Conservation (phyloP, 1,139 yeast genomes). For the Citeromyces hawaiiensis region DNA sequence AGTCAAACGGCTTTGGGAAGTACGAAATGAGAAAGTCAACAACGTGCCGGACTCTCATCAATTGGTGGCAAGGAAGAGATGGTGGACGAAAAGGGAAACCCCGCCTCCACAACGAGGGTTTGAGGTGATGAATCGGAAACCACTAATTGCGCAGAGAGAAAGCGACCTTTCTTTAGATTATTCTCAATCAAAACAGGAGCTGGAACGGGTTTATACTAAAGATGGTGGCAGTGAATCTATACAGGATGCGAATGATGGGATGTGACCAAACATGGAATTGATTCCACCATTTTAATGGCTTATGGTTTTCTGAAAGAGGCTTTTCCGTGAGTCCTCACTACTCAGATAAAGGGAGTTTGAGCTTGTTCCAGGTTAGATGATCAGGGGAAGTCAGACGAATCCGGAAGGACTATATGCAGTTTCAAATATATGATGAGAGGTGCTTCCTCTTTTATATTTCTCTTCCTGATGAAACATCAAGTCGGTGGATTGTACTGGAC, state of each 20-base stretch:
- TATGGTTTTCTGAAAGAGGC: constrained; percentile 1
- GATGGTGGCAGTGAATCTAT: constrained; percentile 5
- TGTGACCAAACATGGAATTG: neutral
- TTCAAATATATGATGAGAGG: no score
- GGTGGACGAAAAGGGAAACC: constrained; percentile 2
- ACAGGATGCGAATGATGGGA: neutral
- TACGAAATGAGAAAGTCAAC: constrained; percentile 17
- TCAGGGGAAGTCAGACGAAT: no score
- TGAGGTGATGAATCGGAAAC: constrained; percentile 30
- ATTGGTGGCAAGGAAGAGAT: neutral
- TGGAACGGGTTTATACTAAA: constrained; percentile 79
- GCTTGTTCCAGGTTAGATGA: no score
- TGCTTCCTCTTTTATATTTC: no score
- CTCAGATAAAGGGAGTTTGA: no score
- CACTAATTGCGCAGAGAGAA: constrained; percentile 46
- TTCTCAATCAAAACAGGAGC: constrained; percentile 98
- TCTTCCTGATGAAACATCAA: no score
- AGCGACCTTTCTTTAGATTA: constrained; percentile 98
- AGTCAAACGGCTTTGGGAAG: constrained; percentile 35
- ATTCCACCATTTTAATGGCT: neutral
- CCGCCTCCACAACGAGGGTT: constrained; percentile 15
- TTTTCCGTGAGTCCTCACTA: no score
- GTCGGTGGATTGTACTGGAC: no score
- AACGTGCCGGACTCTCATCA: neutral
- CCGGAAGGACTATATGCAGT: no score